phyloP scores from a whole-genome alignment of 306 rosid genomes.

The Glycine latifolia region DNA sequence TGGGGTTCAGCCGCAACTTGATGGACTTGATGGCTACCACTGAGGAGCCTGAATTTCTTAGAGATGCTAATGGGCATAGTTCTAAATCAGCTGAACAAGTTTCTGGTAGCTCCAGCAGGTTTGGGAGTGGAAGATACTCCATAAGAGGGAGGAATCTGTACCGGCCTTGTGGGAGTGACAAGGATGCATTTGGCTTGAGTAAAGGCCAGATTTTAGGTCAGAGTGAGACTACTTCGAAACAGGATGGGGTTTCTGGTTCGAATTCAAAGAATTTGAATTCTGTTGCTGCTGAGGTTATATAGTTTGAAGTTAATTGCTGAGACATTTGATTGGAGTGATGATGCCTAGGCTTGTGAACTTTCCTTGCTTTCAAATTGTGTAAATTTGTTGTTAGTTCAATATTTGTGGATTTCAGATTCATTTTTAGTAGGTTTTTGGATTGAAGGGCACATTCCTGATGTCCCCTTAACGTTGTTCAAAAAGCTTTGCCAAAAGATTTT shows the following conservation, averaged over 20 bases:
- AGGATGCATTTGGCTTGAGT: constrained; percentile 53
- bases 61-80: constrained; percentile 19
- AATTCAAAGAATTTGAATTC: constrained; percentile 54
- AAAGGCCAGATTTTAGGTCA: constrained; percentile 36
- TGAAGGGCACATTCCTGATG: constrained; percentile 70
- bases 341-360: constrained; percentile 56
- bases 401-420: constrained; percentile 63
- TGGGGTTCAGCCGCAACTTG: constrained; percentile 87
- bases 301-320: constrained; percentile 31
- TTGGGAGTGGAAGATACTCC: constrained; percentile 75
- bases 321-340: constrained; percentile 45
- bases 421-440: constrained; percentile 40
- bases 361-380: constrained; percentile 63
- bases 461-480: constrained; percentile 52
- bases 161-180: constrained; percentile 53
- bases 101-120: constrained; percentile 64
- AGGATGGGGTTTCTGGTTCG: constrained; percentile 45
- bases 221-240: constrained; percentile 49
- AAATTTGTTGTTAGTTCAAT: constrained; percentile 63
- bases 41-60: constrained; percentile 64
- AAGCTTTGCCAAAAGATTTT: constrained; percentile 27
- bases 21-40: constrained; percentile 91
- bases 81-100: constrained; percentile 55
- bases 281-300: constrained; percentile 52
- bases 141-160: constrained; percentile 53